phyloP scores from a whole-genome alignment of 352 stramenopile genomes.

The Elongisporangium senticosum region DNA sequence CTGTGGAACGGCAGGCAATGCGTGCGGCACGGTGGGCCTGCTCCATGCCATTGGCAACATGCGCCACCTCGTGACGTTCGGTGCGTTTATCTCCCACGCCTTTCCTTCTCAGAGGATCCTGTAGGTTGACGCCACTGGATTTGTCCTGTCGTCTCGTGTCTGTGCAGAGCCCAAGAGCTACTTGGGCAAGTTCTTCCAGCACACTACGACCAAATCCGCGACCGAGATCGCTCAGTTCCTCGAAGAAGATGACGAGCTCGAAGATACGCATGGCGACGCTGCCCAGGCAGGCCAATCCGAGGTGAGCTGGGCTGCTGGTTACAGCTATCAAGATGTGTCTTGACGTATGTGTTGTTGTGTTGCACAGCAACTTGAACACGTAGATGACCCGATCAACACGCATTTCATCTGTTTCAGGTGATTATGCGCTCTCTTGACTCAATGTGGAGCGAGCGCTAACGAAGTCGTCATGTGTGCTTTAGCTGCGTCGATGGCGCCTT shows the following conservation, averaged over 20 bases:
- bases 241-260: conserved; percentile 90
- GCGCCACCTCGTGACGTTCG: conserved; percentile 55
- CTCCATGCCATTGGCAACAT: conserved; percentile 93
- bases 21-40: conserved; percentile 94
- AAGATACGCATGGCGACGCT: conserved; percentile 88
- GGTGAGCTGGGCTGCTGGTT: conserved; percentile 15
- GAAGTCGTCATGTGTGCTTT: conserved; percentile 1
- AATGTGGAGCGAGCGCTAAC: background rate
- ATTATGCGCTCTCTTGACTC: background rate
- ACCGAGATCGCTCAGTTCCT: conserved; percentile 83
- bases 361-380: conserved; percentile 72
- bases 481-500: conserved; percentile 87
- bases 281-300: conserved; percentile 88
- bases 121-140: background rate
- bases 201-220: conserved; percentile 73
- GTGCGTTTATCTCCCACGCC: conserved; percentile 21
- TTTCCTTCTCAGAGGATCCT: background rate
- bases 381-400: conserved; percentile 93
- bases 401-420: conserved; percentile 96
- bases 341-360: conserved; percentile 3
- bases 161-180: conserved; percentile 50
- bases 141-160: background rate
- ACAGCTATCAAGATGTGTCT: background rate
- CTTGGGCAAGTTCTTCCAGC: conserved; percentile 78
- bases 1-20: conserved; percentile 67